Conservation (phyloP, 768 basidiomycete genomes). For the Naematelia aurantialba region DNA sequence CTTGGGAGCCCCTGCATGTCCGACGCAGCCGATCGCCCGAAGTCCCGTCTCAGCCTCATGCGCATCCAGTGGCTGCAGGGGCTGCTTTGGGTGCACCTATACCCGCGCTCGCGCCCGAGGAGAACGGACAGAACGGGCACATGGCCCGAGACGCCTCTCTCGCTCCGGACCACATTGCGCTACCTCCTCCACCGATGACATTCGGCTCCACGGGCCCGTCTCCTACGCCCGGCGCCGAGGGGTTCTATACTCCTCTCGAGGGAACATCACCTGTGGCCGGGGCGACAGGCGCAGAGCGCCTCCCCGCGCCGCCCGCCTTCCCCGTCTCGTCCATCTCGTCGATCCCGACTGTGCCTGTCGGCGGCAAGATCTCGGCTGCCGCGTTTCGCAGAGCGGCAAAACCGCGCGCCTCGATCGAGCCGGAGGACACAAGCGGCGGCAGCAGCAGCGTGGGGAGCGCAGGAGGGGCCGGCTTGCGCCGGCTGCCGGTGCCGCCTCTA, state of each 20-base stretch:
- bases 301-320: slow-evolving; percentile 3
- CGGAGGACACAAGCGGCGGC: too few relatives aligned
- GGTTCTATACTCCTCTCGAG: slow-evolving; percentile 17
- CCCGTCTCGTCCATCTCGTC: not conserved
- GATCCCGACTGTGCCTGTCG: too few relatives aligned
- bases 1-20: slow-evolving; percentile 44
- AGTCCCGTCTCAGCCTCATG: slow-evolving; percentile 13
- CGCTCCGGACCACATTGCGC: slow-evolving; percentile 5
- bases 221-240: slow-evolving; percentile 7
- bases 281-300: not conserved
- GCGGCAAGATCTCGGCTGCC: slow-evolving; percentile 42
- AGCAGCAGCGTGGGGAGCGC: too few relatives aligned
- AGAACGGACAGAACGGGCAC: too few relatives aligned
- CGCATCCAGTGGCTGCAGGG: not conserved
- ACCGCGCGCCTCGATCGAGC: slow-evolving; percentile 14
- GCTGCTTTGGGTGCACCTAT: slow-evolving; percentile 9
- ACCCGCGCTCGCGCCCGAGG: slow-evolving; percentile 18
- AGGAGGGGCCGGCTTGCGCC: too few relatives aligned
- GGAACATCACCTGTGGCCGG: slow-evolving; percentile 3
- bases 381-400: slow-evolving; percentile 30
- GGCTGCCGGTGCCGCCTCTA: slow-evolving; percentile 31
- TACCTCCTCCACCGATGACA: slow-evolving; percentile 9
- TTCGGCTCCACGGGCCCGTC: not conserved
- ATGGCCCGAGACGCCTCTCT: too few relatives aligned
- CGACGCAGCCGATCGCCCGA: too few relatives aligned